A percentile compares a stretch with the other conserved stretches of the same genome.
Evolutionary conservation across 495 filamentous ascomycete genomes (phyloP).

Genomic region (Penicillium soppii): DNA sequence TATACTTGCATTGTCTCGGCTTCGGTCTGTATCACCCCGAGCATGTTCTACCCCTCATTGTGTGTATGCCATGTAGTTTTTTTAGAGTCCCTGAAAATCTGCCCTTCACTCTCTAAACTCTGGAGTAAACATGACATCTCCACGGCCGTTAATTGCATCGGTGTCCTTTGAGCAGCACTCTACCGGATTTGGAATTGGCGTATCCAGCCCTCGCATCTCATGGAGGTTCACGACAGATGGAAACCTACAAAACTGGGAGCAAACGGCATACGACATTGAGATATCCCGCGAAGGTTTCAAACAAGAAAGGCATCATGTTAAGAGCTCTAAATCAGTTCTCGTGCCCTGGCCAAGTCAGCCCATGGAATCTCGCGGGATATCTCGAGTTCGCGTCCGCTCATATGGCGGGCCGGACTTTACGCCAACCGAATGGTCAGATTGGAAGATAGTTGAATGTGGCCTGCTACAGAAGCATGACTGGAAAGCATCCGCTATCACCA

Average conservation of each 20-base stretch:
- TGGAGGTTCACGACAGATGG: constrained; percentile 26
- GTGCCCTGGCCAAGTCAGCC: constrained; percentile 51
- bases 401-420: constrained; percentile 18
- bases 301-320: constrained; percentile 12
- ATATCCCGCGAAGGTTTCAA: constrained; percentile 9
- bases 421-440: constrained; percentile 38
- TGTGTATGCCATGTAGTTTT: neutral
- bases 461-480: constrained; percentile 38
- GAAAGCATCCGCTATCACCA: constrained; percentile 36
- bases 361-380: constrained; percentile 40
- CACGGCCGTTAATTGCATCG: constrained; percentile 11
- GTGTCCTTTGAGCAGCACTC: constrained; percentile 34
- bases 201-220: constrained; percentile 30
- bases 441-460: constrained; percentile 37
- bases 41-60: neutral
- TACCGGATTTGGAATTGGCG: constrained; percentile 29
- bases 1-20: neutral
- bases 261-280: constrained; percentile 38
- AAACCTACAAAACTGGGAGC: constrained; percentile 30
- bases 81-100: neutral
- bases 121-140: constrained; percentile 1
- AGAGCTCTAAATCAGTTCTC: constrained; percentile 36
- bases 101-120: neutral
- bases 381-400: constrained; percentile 36
- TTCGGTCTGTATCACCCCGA: neutral